A percentile compares a stretch with the other conserved stretches of the same genome.
Conservation (phyloP, 108 stramenopile genomes). For the Pseudonitzschia pungens region DNA sequence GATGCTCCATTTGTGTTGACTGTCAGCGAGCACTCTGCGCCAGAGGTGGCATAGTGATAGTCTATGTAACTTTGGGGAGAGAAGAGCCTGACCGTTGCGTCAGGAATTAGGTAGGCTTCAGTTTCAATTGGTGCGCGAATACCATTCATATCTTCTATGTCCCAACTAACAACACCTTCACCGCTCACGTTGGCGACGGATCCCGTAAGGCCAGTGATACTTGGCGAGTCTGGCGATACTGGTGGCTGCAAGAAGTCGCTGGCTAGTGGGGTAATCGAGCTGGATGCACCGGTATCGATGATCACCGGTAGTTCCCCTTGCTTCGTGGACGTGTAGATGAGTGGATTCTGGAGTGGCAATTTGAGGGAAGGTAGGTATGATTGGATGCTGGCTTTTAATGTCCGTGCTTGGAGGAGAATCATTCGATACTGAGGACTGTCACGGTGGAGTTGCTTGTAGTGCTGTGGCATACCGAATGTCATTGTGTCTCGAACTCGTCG, state of each 20-base stretch:
- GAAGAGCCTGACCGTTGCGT: background rate
- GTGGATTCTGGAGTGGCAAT: background rate
- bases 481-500: no score
- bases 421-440: background rate
- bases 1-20: background rate
- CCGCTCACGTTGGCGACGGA: background rate
- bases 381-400: background rate
- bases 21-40: background rate
- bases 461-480: no score
- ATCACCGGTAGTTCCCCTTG: background rate
- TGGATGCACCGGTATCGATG: background rate
- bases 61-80: background rate
- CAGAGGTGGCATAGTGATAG: no score
- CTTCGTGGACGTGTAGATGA: background rate
- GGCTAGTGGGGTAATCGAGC: background rate
- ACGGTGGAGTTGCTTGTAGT: no score
- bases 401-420: background rate
- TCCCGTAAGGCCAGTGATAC: background rate
- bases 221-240: background rate
- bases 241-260: background rate
- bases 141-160: background rate
- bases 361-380: background rate
- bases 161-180: background rate
- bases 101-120: background rate
- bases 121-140: background rate